Base-by-base conservation (phyloP, 805 yeast genomes). In the Ogataea trehaloabstinens region DNA sequence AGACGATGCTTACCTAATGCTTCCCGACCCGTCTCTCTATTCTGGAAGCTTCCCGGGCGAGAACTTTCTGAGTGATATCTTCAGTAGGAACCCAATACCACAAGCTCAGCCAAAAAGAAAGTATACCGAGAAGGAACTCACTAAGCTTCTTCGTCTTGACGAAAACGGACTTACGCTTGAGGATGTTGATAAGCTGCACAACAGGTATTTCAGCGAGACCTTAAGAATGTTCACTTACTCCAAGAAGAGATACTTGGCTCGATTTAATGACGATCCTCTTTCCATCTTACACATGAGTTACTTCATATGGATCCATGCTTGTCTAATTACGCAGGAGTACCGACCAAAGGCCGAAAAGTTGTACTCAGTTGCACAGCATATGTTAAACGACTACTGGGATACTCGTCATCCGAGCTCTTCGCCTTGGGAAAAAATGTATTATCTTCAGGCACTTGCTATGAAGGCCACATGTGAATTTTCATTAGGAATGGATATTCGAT, bases 381-480 rank as follows among this genome's bases (percentile, higher is more conserved):
- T 53, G 24, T 22, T 50, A 32, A 46, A 40, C 12, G 25, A 41
- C 6, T 51, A 45, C 39, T 53, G 54, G 55, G 46, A 48, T 19
- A 34, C 44, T 1, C 35, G 42, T 19, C 35, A 38, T 19, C 33
- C 33, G 6, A 42, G 35, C 31, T 38, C 40, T 3, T 31, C 38
- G 10, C 49, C 46, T 15, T 33, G 56, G 6, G 54, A 49, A 33
- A 34, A 47, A 19, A 28, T 59, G 42, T 49, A 51, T 31, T 55
- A 53, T 34, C 35, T 60, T 19, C 61, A 60, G 41, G 42, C 52
- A 7, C 30, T 56, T 8, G 42, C 48, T 10, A 28, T 45, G n/a
- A 58, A 58, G 34, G 45, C 60, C 1, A 42, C 45, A 20, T 53
- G 46, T 42, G 62, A 60, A 41, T 58, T 49, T 28, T 41, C 48